Evolutionary conservation across 2,329 filamentous ascomycete species (phyloP).

Genomic region (Neurospora crassa): DNA sequence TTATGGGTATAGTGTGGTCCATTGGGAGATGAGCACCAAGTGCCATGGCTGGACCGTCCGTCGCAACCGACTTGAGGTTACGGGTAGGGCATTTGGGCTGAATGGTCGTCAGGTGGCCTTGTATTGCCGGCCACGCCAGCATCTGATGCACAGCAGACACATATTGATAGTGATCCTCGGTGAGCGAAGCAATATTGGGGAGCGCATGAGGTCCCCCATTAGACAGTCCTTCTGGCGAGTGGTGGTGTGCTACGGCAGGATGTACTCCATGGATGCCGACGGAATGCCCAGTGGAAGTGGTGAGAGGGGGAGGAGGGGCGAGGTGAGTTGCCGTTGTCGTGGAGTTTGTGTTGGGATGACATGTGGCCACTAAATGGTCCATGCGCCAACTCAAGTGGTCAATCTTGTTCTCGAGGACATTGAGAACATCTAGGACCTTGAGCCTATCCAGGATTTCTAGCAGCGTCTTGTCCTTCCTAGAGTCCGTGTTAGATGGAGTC

Average conservation of each 20-base stretch:
- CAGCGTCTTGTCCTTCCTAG: slow-evolving; percentile 53
- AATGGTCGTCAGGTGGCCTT: slow-evolving; percentile 28
- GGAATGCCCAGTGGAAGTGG: not conserved
- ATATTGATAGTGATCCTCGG: slow-evolving; percentile 22
- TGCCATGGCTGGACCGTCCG: slow-evolving; percentile 28
- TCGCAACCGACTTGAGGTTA: slow-evolving; percentile 24
- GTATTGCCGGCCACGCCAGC: slow-evolving; percentile 38
- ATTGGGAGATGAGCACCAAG: slow-evolving; percentile 21
- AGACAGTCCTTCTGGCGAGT: slow-evolving; percentile 7
- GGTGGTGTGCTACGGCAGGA: slow-evolving; percentile 12
- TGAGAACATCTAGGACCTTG: slow-evolving; percentile 19
- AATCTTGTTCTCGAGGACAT: slow-evolving; percentile 43
- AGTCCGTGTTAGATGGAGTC: slow-evolving; percentile 15
- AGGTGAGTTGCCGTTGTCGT: slow-evolving; percentile 1
- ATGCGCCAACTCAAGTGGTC: slow-evolving; percentile 29
- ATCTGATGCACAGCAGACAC: slow-evolving; percentile 38
- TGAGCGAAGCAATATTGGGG: slow-evolving; percentile 11
- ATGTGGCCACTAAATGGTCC: not conserved
- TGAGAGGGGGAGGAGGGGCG: not conserved
- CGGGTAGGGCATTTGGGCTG: slow-evolving; percentile 23
- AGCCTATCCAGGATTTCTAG: slow-evolving; percentile 50
- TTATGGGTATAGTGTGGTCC: slow-evolving; percentile 11
- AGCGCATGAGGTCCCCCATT: not conserved
- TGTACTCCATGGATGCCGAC: not conserved
- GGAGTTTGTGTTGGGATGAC: not conserved